Evolutionary conservation across 2,329 filamentous ascomycete genomes (phyloP).

Genomic region (Septoria linicola): DNA sequence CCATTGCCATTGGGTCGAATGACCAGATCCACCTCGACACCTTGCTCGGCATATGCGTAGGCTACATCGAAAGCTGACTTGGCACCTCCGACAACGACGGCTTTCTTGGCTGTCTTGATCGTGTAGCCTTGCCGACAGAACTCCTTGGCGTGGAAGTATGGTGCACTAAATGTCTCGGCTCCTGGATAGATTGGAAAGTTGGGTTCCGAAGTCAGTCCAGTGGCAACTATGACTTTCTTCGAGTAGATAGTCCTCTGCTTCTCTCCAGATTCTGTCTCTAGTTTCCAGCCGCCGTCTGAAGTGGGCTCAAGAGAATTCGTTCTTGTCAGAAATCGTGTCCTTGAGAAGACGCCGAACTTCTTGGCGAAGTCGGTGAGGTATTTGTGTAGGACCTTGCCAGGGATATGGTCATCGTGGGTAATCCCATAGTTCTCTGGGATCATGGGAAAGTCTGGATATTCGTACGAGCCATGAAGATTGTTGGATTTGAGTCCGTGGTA

Average conservation of each 20-base stretch:
- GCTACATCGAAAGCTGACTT: conserved; percentile 66
- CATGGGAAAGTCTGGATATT: conserved; percentile 75
- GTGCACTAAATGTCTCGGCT: conserved; percentile 51
- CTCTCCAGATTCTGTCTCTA: conserved; percentile 22
- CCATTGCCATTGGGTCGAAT: conserved; percentile 60
- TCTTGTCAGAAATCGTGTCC: conserved; percentile 52
- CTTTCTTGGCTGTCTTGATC: conserved; percentile 42
- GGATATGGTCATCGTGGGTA: conserved; percentile 53
- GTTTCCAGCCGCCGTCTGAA: conserved; percentile 27
- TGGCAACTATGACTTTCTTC: conserved; percentile 60
- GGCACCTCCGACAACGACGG: conserved; percentile 59
- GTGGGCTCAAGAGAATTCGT: conserved; percentile 51
- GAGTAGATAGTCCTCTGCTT: conserved; percentile 46
- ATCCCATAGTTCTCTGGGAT: conserved; percentile 45
- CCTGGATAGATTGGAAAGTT: conserved; percentile 55
- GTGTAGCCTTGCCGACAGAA: conserved; percentile 45
- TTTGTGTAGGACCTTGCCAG: conserved; percentile 24
- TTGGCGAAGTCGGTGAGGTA: conserved; percentile 49
- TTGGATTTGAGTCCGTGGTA: conserved; percentile 71
- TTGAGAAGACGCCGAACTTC: conserved; percentile 51
- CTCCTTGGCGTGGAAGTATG: conserved; percentile 59
- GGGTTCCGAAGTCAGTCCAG: conserved; percentile 60
- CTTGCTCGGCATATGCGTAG: conserved; percentile 56
- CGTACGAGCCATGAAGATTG: conserved; percentile 70
- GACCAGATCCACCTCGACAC: conserved; percentile 55